Base-by-base conservation (phyloP, 495 filamentous ascomycete species). In the Bacidia rubella region DNA sequence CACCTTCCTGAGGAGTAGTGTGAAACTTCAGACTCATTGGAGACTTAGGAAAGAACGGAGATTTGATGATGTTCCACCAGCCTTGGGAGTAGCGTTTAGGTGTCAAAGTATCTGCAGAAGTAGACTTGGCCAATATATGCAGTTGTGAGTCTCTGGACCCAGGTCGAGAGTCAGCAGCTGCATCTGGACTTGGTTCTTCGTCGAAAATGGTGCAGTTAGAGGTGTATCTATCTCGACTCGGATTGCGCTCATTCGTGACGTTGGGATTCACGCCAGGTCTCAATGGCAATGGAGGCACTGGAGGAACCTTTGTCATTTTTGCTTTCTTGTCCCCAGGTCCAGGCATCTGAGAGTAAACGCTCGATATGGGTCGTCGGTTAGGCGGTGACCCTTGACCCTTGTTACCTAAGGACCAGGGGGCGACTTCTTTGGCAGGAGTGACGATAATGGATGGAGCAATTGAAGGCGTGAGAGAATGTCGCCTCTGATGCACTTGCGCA, bases 1-100 rank as follows among this genome's bases (percentile, higher is more conserved):
- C 24, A 19, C 62, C 62, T 2, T 60, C 44, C 2, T 64, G 63
- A 26, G 32, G 22, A 23, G 47, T 21, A 10, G 32, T 25, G 22
- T 46, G 10, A 39, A 50, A 35, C 55, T 29, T 66, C 59, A 51
- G 62, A 50, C 44, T 66, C 59, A 48, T 62, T 61, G 39, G 68
- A 70, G 56, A 75, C 71, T 52, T 66, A 59, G 71, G 66, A 39
- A 79, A 60, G 51, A 94, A 82, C 0, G 89, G 89, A 1, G 87
- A 88, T 1, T 82, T 81, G 40, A 94, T 75, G 54, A 83, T 75
- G 54, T 86, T 89, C 89, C 89, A 95, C 89, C 89, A 95, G 11
- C 87, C 87, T 32, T 78, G 74, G 2, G 86, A 87, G 32, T 75
- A 69, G 11, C 75, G 73, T 42, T 78, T 74, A 38, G 75, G 76